Evolutionary conservation across 2,329 filamentous ascomycete species (phyloP).

Genomic region (Penicillium sp.): DNA sequence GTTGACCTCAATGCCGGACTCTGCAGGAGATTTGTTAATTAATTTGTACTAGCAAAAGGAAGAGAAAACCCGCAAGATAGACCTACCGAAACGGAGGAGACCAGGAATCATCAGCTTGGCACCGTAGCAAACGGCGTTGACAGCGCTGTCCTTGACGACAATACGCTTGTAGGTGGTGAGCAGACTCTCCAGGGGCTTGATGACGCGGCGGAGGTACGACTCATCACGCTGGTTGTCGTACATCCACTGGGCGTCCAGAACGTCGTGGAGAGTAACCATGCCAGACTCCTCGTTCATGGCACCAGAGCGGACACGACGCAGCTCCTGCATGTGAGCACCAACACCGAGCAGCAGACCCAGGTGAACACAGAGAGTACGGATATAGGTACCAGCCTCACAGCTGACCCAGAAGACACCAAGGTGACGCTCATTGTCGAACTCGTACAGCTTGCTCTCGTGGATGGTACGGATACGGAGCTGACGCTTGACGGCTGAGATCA

Average conservation of each 20-base stretch:
- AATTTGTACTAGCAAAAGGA: not conserved
- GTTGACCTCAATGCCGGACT: constrained; percentile 87
- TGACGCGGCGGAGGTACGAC: constrained; percentile 86
- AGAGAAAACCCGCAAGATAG: not conserved
- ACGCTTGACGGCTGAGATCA: constrained; percentile 98
- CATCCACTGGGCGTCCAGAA: constrained; percentile 93
- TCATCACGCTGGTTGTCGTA: constrained; percentile 96
- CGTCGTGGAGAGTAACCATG: constrained; percentile 91
- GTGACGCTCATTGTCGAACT: constrained; percentile 98
- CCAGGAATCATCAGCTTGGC: constrained; percentile 99
- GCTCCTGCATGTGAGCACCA: constrained; percentile 97
- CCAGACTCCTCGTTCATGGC: constrained; percentile 91
- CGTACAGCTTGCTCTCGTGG: constrained; percentile 91
- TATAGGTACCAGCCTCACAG: constrained; percentile 98
- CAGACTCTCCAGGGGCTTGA: constrained; percentile 88
- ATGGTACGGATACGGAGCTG: constrained; percentile 98
- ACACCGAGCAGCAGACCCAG: constrained; percentile 77
- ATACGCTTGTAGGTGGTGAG: constrained; percentile 93
- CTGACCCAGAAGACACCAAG: constrained; percentile 99
- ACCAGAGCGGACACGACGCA: constrained; percentile 88
- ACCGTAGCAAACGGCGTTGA: constrained; percentile 98
- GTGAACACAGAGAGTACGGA: constrained; percentile 96
- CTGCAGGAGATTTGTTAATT: constrained; percentile 49
- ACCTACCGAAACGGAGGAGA: constrained; percentile 82
- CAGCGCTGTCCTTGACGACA: constrained; percentile 94